Evolutionary conservation across 345 rosid genomes (phyloP), one percentile per base, ranked within the genome.

Genomic region (Eucalyptus rudis): DNA sequence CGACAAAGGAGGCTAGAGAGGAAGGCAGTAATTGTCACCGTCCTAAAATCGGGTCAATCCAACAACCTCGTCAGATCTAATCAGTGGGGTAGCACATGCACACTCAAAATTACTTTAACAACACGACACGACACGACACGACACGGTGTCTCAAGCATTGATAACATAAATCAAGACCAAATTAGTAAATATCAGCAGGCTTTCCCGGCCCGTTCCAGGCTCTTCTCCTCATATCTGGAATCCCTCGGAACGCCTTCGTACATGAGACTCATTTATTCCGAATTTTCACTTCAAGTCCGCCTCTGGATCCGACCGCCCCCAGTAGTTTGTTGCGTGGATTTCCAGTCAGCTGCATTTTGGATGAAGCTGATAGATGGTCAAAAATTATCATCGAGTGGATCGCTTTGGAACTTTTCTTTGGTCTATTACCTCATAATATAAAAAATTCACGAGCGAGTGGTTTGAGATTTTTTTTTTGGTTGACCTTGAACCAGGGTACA

Each of bases 81-180:
- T 59, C 31, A 59, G 31, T 2, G 16, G 8, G 0, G 68, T 59
- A 12, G 68, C 33, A 13, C 68, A 10, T 59, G 68, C 6, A 40
- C 43, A 40, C 43, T 40, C 43, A 40, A 40, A 5, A 40, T 0
- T 12, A 11, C 0, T 3, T 0, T 1, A 10, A 13, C 15, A 5
- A 49, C 15, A 49, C 5, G 14, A 13, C 15, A 49, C 15, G 4
- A 47, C 4, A 49, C n/a, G n/a, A n/a, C n/a, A n/a, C n/a, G n/a
- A n/a, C n/a, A n/a, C n/a, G n/a, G n/a, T n/a, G n/a, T n/a, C n/a
- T n/a, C n/a, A n/a, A n/a, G n/a, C n/a, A n/a, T n/a, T n/a, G n/a
- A n/a, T n/a, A n/a, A n/a, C n/a, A n/a, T n/a, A 58, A 58, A 58
- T 25, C 2, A 1, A 10, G 7, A 4, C 16, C 3, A 12, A 59